phyloP scores from a whole-genome alignment of 345 rosid genomes.

The Salix suchowensis region DNA sequence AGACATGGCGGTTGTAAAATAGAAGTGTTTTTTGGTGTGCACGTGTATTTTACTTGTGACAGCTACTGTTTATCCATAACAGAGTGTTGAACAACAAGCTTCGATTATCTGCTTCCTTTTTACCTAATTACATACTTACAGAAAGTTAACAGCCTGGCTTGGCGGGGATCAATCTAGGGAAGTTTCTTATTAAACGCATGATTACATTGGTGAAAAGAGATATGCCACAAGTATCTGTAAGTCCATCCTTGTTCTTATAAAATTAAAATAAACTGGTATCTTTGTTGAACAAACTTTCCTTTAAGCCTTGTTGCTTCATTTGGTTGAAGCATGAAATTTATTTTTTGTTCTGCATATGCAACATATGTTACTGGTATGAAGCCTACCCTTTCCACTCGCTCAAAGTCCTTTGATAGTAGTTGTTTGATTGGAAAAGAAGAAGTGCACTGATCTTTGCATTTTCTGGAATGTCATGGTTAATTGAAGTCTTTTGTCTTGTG shows the following conservation, averaged over 20 bases:
- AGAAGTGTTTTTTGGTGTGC: background rate
- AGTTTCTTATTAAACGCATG: constrained; percentile 89
- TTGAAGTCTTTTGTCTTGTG: background rate
- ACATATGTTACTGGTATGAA: too few relatives aligned
- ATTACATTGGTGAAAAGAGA: constrained; percentile 79
- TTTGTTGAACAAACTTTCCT: background rate
- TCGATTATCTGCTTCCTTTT: background rate
- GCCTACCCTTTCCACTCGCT: background rate
- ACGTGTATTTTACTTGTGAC: background rate
- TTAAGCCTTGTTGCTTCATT: background rate
- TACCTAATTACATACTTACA: constrained; percentile 19
- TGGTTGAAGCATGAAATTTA: background rate
- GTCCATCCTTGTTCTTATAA: constrained; percentile 17
- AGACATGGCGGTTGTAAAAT: background rate
- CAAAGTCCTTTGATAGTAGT: background rate
- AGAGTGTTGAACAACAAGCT: background rate
- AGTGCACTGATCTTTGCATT: background rate
- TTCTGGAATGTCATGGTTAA: background rate
- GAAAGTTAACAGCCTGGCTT: constrained; percentile 76
- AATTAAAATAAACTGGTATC: background rate
- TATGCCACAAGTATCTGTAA: constrained; percentile 82
- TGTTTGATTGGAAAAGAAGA: background rate
- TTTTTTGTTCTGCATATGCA: too few relatives aligned
- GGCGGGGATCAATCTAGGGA: constrained; percentile 95
- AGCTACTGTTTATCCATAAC: background rate